These are phyloP conservation scores for Uncinocarpus reesii DNA, from an alignment of 2,329 filamentous ascomycete genomes.

Conservation along the genomic window DNA sequence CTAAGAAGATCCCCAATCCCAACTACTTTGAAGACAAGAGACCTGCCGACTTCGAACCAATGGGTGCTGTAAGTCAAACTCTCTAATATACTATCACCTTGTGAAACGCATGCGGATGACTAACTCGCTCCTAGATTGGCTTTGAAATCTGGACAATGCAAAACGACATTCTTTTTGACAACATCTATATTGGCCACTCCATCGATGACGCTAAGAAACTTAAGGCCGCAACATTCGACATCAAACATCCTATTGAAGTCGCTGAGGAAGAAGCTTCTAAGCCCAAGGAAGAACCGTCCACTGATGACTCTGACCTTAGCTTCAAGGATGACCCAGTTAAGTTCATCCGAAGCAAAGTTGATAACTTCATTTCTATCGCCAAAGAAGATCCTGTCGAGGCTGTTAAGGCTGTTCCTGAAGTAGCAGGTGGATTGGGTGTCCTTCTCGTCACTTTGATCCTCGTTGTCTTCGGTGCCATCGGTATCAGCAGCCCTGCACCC, in stretches of 20 bases:
- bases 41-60: slow-evolving; percentile 92
- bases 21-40: slow-evolving; percentile 95
- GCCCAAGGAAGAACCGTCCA: slow-evolving; percentile 53
- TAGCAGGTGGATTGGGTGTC: slow-evolving; percentile 68
- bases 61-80: slow-evolving; percentile 69
- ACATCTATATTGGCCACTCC: slow-evolving; percentile 99
- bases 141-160: slow-evolving; percentile 99
- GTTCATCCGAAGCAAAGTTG: slow-evolving; percentile 85
- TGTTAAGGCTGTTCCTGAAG: slow-evolving; percentile 81
- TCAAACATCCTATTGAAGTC: slow-evolving; percentile 78
- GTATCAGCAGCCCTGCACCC: slow-evolving; percentile 50
- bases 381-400: slow-evolving; percentile 74
- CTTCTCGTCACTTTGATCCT: slow-evolving; percentile 60
- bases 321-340: slow-evolving; percentile 84
- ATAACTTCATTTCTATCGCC: slow-evolving; percentile 78
- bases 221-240: slow-evolving; percentile 75
- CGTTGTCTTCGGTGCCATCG: slow-evolving; percentile 57
- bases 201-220: slow-evolving; percentile 83
- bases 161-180: slow-evolving; percentile 96
- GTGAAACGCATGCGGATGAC: slow-evolving; percentile 15
- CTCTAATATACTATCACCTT: background rate
- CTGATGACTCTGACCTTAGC: slow-evolving; percentile 55
- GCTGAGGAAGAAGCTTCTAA: slow-evolving; percentile 65
- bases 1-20: slow-evolving; percentile 94
- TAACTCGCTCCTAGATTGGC: slow-evolving; percentile 55